These are phyloP conservation scores for Microcos paniculata DNA, from an alignment of 345 rosid genomes.

Conservation along the genomic window DNA sequence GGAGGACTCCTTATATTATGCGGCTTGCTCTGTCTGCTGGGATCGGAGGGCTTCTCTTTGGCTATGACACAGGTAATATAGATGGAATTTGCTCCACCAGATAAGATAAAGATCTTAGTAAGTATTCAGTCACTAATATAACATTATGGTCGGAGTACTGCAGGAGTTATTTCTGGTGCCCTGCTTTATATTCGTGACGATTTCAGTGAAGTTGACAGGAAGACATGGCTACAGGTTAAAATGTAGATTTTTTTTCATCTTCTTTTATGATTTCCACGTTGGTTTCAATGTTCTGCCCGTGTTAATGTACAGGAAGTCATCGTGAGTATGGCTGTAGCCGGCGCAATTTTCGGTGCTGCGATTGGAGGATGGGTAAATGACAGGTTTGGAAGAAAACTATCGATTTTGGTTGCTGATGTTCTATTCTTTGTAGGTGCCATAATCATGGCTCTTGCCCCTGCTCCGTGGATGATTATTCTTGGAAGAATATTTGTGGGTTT, in stretches of 20 bases:
- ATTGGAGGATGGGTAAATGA: constrained; percentile 79
- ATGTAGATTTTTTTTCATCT: not conserved
- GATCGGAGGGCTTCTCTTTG: constrained; percentile 91
- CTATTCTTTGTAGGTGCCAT: constrained; percentile 68
- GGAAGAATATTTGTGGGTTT: constrained; percentile 85
- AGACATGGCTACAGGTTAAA: constrained; percentile 66
- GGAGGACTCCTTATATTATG: constrained; percentile 81
- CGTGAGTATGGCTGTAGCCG: constrained; percentile 88
- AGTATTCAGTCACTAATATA: no score
- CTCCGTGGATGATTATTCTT: constrained; percentile 61
- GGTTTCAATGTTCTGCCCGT: not conserved
- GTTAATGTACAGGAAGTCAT: constrained; percentile 31
- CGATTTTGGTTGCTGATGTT: constrained; percentile 60
- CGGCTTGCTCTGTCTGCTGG: constrained; percentile 88
- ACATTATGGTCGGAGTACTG: not conserved
- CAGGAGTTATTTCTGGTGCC: constrained; percentile 92
- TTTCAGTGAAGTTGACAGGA: constrained; percentile 55
- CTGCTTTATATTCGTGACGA: constrained; percentile 77
- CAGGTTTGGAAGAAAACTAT: constrained; percentile 61
- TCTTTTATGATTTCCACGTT: not conserved
- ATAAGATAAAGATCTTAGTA: not conserved
- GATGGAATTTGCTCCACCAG: not conserved
- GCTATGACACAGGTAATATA: constrained; percentile 79
- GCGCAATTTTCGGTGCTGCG: constrained; percentile 89
- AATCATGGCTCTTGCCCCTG: constrained; percentile 72